Percentiles rank a stretch among this genome's conserved stretches.
Evolutionary conservation across 495 filamentous ascomycete genomes (phyloP).

Genomic region (Penicillium fimorum): DNA sequence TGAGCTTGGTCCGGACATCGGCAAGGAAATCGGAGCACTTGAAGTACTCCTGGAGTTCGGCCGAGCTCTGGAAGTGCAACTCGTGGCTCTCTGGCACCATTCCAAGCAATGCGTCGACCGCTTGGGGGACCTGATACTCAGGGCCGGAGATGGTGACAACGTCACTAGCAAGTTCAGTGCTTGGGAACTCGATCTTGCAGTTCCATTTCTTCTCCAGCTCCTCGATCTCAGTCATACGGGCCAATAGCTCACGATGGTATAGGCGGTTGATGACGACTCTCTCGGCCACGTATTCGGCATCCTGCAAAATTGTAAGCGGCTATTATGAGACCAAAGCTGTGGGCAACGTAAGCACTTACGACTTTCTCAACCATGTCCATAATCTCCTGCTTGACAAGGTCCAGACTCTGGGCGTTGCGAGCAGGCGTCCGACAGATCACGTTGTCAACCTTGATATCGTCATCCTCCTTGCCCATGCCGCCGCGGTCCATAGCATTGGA

Average conservation of each 20-base stretch:
- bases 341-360: constrained; percentile 45
- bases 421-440: constrained; percentile 97
- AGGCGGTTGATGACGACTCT: constrained; percentile 90
- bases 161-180: constrained; percentile 95
- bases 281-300: constrained; percentile 94
- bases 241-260: constrained; percentile 89
- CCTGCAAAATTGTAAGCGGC: constrained; percentile 43
- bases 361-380: constrained; percentile 99
- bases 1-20: constrained; percentile 79
- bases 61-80: constrained; percentile 72
- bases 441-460: constrained; percentile 98
- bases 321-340: not conserved
- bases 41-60: constrained; percentile 73
- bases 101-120: constrained; percentile 90
- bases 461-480: constrained; percentile 89
- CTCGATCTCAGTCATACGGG: constrained; percentile 83
- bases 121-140: constrained; percentile 94
- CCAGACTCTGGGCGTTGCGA: constrained; percentile 92
- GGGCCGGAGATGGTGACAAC: constrained; percentile 92
- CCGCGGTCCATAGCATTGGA: constrained; percentile 99
- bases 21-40: constrained; percentile 71
- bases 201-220: constrained; percentile 98
- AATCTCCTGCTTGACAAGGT: constrained; percentile 97
- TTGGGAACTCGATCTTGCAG: constrained; percentile 96
- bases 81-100: constrained; percentile 98